Evolutionary conservation across 1,284 basidiomycete species (phyloP), one percentile per base, ranked within the genome.

Genomic region (Kwoniella shivajii): DNA sequence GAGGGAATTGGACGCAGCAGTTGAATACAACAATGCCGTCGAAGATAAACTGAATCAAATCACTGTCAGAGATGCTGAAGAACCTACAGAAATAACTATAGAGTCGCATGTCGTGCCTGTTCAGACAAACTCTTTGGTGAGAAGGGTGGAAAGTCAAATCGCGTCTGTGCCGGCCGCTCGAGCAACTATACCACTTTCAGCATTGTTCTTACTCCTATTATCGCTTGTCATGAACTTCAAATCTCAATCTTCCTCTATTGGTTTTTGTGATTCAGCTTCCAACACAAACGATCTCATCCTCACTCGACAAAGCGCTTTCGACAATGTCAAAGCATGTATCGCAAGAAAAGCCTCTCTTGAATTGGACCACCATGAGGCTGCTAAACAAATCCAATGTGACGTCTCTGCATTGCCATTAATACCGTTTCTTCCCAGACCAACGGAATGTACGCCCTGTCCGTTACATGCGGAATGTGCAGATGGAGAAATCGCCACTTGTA

Each of bases 391-490:
- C 20, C 58, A 65, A 37, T 76, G 69, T 63, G 66, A 72, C 54
- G 54, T 62, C 18, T 59, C 63, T 1, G 61, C 63, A 86, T 85
- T 72, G 82, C 86, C 43, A 74, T 82, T 46, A 78, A 81, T 73
- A 6, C 75, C 71, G 1, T 68, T 76, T 56, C 64, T 87, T 34
- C 83, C 84, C 30, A 82, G 81, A 54, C 87, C 92, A 0, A 81
- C 84, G 30, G 69, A 81, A n/a, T 97, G 93, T 77, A 86, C 88
- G 2, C 84, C 86, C 14, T 97, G 93, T 73, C 94, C 94, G 11
- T 81, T 84, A 46, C 89, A 92, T 74, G 94, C 86, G 2, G 80
- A 80, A 18, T 97, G 93, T 76, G 80, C 79, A 13, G 61, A 72
- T 13, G 85, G 84, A 30, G 75, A 84, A 60, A 82, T 82, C 47